Base-by-base conservation (phyloP, 169 alveolate genomes). In the Fabrea salina region DNA sequence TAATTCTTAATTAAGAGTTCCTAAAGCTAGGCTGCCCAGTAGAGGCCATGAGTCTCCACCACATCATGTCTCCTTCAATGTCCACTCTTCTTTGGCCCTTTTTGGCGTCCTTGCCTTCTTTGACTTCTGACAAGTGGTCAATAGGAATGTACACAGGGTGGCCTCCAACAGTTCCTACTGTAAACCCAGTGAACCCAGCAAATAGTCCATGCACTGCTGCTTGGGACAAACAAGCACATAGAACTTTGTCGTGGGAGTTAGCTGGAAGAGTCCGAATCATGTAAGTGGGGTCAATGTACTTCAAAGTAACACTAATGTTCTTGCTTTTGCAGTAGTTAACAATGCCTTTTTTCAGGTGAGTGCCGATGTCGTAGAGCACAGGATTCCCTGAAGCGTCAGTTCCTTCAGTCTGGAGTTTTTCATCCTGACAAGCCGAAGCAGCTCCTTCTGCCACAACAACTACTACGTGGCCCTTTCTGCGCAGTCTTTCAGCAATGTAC, bases 391-490 rank as follows among this genome's bases (percentile, higher is more conserved):
- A 67, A n/a, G 93, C 92, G 75, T 90, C 95, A 25, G 67, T 87
- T 0, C 75, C 85, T 25, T 66, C 47, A 0, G 40, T 54, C 43
- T 75, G 50, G 32, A 86, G 79, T 32, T 86, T 61, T 39, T 84
- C 87, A 76, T 94, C 96, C 43, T 86, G 67, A 53, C 87, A 84
- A 11, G 94, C 93, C 57, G 80, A 91, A 27, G 93, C 93, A 43
- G 96, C 96, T 47, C 98, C 98, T 80, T 95, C 98, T 3, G 97
- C 96, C 8, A 95, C 96, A 2, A 95, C 98, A 35, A 95, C 84
- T 41, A 91, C 94, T 39, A 92, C 86, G 66, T 92, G 86, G 68
- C 96, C 85, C 68, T 90, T 87, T 47, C 82, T 84, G 41, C 87
- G 79, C 0, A 93, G 77, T 72, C 93, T 85, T 53, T 86, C 51